Percentiles rank a stretch among this genome's conserved stretches.
phyloP scores from a whole-genome alignment of 2,329 filamentous ascomycete species.

The Alternaria brassicicola region DNA sequence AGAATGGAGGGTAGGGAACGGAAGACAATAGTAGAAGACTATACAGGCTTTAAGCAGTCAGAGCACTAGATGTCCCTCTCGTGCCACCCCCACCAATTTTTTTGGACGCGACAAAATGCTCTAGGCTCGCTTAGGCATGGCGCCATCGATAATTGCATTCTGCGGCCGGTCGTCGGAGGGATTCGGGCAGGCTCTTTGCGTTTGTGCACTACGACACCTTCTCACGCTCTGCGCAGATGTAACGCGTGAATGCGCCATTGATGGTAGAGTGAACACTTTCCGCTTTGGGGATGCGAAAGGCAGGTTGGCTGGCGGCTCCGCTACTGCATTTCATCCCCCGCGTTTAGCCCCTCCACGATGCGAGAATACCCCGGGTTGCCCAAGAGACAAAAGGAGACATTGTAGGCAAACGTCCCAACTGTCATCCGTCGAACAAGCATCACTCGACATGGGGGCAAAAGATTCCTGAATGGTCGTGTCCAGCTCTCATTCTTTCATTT shows the following conservation, averaged over 20 bases:
- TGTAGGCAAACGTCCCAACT: background rate
- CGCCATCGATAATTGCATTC: slow-evolving; percentile 10
- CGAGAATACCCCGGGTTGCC: slow-evolving; percentile 18
- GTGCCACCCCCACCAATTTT: slow-evolving; percentile 29
- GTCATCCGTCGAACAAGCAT: background rate
- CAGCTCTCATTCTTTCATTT: slow-evolving; percentile 32
- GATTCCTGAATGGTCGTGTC: slow-evolving; percentile 17
- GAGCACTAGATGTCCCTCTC: slow-evolving; percentile 6
- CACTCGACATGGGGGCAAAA: background rate
- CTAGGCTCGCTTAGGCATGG: slow-evolving; percentile 29
- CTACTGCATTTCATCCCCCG: slow-evolving; percentile 10
- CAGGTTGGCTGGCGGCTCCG: slow-evolving; percentile 1
- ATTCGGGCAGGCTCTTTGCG: slow-evolving; percentile 4
- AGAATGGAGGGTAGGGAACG: slow-evolving; percentile 1
- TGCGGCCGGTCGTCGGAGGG: slow-evolving; percentile 35
- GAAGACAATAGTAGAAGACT: slow-evolving; percentile 5
- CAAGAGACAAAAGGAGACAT: background rate
- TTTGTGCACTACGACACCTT: background rate
- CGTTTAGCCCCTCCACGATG: slow-evolving; percentile 13
- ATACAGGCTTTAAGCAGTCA: slow-evolving; percentile 14
- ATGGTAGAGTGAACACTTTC: background rate
- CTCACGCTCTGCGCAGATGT: background rate
- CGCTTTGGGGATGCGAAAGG: slow-evolving; percentile 6
- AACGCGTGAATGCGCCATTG: background rate
- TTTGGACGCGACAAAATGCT: slow-evolving; percentile 29